Evolutionary conservation across 208 protist genomes (phyloP), one percentile per base, ranked within the genome.

Genomic region (Baffinella frigidus): DNA sequence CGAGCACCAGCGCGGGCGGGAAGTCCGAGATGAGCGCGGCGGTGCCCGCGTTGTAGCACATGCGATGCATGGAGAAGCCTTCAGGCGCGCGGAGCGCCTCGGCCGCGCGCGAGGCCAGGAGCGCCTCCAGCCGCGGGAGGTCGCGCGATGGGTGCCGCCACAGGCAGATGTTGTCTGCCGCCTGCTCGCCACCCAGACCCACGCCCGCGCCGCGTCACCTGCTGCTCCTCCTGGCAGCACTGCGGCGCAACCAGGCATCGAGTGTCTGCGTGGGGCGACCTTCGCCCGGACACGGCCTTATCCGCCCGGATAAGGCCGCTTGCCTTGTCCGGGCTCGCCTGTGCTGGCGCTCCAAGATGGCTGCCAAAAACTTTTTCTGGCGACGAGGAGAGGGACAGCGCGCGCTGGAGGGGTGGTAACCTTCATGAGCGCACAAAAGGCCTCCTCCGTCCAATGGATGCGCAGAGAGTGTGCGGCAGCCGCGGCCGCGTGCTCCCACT

Each of bases 361-460:
- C n/a, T n/a, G n/a, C n/a, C n/a, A n/a, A n/a, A n/a, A n/a, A n/a
- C n/a, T n/a, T n/a, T n/a, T n/a, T n/a, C n/a, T n/a, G n/a, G n/a
- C n/a, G n/a, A n/a, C n/a, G n/a, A n/a, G n/a, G n/a, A n/a, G n/a
- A n/a, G n/a, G n/a, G n/a, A n/a, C n/a, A n/a, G n/a, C n/a, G n/a
- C n/a, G n/a, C n/a, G n/a, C n/a, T 43, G 27, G 7, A 80, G 24
- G 71, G 36, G 11, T 2, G 71, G 10, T 33, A 41, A 61, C 77
- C 77, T 87, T 87, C 77, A 87, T 87, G 27, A 87, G 43, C 77
- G 77, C 77, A 27, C 77, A 87, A 33, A 87, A 87, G 1, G 77
- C 77, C 39, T 87, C 77, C 50, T 87, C 77, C n/a, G 77, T 87
- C 4, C 45, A 87, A 30, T 87, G 33, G 0, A 87, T n/a, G 5